phyloP scores from a whole-genome alignment of 495 filamentous ascomycete species.

The Echria macrotheca region DNA sequence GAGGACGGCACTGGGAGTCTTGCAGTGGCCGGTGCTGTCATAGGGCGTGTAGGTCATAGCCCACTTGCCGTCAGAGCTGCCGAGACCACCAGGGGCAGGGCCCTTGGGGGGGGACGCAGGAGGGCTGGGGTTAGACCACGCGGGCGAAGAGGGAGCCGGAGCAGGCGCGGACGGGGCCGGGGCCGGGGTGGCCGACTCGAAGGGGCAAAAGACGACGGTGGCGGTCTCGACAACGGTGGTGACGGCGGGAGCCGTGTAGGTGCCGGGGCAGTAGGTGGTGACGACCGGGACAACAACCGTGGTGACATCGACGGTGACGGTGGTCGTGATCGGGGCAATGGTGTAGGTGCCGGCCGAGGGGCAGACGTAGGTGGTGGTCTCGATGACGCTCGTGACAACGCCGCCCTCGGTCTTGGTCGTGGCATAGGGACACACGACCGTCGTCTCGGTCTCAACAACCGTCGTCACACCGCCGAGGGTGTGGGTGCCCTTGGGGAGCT shows the following conservation, averaged over 20 bases:
- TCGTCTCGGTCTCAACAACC: conserved; percentile 62
- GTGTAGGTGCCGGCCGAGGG: conserved; percentile 76
- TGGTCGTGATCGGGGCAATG: conserved; percentile 65
- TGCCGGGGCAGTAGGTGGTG: conserved; percentile 61
- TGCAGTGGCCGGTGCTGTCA: conserved; percentile 58
- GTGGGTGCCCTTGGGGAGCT: conserved; percentile 59
- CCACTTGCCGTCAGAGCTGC: conserved; percentile 50
- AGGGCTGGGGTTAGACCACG: conserved; percentile 17
- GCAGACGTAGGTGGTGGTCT: conserved; percentile 72
- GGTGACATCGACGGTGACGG: conserved; percentile 45
- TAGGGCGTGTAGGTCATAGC: conserved; percentile 94
- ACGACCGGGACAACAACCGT: conserved; percentile 62
- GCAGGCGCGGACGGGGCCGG: conserved; percentile 20
- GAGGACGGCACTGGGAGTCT: conserved; percentile 53
- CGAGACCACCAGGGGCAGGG: conserved; percentile 19
- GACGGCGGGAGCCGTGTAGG: conserved; percentile 65
- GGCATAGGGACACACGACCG: conserved; percentile 68
- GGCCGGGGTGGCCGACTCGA: conserved; percentile 35
- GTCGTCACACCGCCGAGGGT: conserved; percentile 76
- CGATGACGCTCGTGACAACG: conserved; percentile 64
- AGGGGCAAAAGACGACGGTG: conserved; percentile 70
- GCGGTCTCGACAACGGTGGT: conserved; percentile 64
- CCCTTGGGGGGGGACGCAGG: conserved; percentile 17
- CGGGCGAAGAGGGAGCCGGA: conserved; percentile 19
- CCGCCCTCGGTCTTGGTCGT: conserved; percentile 56